These are phyloP conservation scores for Sphenostylis stenocarpa DNA, from an alignment of 306 rosid species.

Conservation along the genomic window DNA sequence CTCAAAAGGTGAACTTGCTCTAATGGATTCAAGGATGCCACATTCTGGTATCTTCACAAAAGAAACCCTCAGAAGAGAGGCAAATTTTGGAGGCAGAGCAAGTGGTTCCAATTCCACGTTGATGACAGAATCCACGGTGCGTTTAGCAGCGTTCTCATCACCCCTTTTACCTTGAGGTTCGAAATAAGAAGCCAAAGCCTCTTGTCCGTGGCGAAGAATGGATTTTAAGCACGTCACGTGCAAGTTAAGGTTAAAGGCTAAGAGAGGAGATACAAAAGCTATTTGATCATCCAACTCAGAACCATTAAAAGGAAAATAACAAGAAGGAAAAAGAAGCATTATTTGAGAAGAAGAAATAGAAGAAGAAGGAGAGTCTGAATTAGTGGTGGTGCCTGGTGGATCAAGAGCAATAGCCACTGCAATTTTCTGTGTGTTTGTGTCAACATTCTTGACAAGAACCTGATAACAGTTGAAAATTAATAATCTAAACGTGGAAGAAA, in stretches of 20 bases:
- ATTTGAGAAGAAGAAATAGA: constrained; percentile 34
- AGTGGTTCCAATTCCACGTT: constrained; percentile 55
- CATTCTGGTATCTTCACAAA: constrained; percentile 84
- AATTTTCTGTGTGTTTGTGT: constrained; percentile 53
- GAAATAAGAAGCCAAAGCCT: constrained; percentile 60
- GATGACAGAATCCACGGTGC: constrained; percentile 40
- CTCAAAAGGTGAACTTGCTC: constrained; percentile 60
- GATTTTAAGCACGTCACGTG: constrained; percentile 76
- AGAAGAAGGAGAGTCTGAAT: not conserved
- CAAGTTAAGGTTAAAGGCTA: constrained; percentile 82
- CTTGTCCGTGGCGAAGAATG: constrained; percentile 60
- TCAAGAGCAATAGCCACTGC: constrained; percentile 80
- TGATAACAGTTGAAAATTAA: constrained; percentile 14
- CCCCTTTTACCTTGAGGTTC: constrained; percentile 37
- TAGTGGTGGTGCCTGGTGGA: constrained; percentile 51
- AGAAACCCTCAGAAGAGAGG: constrained; percentile 77
- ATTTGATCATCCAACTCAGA: constrained; percentile 39
- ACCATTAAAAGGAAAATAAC: constrained; percentile 47
- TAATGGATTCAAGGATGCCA: constrained; percentile 74
- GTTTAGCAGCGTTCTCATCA: constrained; percentile 36
- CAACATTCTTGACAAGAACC: constrained; percentile 76
- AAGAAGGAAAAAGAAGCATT: constrained; percentile 74
- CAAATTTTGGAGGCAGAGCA: constrained; percentile 57
- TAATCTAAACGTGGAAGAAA: not conserved
- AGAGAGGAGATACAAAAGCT: constrained; percentile 73